phyloP scores from a whole-genome alignment of 1,284 basidiomycete genomes.

The Apiotrichum porosum region DNA sequence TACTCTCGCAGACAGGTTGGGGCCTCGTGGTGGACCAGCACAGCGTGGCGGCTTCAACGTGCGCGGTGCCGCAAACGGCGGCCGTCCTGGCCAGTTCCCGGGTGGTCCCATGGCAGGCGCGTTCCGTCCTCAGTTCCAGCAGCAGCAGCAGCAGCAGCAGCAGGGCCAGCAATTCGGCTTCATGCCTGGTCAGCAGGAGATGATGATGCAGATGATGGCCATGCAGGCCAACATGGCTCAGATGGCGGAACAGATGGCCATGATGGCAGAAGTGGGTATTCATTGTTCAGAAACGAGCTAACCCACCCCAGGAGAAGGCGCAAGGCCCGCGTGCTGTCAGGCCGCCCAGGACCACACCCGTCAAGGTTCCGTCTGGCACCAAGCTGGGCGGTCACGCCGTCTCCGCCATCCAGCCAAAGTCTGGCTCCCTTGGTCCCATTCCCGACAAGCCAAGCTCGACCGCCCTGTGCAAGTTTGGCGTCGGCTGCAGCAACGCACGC shows the following conservation, averaged over 20 bases:
- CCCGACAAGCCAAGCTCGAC: slow-evolving; percentile 49
- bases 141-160: slow-evolving; percentile 2
- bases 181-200: slow-evolving; percentile 42
- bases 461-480: slow-evolving; percentile 75
- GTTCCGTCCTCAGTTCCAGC: slow-evolving; percentile 14
- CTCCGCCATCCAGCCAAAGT: slow-evolving; percentile 27
- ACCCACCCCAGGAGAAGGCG: slow-evolving; percentile 10
- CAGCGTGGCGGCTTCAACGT: slow-evolving; percentile 20
- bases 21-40: slow-evolving; percentile 14
- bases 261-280: slow-evolving; percentile 38
- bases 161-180: slow-evolving; percentile 7
- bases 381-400: slow-evolving; percentile 35
- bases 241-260: slow-evolving; percentile 48
- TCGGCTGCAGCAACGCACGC: slow-evolving; percentile 79
- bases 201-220: slow-evolving; percentile 51
- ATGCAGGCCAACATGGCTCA: slow-evolving; percentile 50
- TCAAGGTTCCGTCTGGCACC: slow-evolving; percentile 33
- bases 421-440: slow-evolving; percentile 30
- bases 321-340: slow-evolving; percentile 9
- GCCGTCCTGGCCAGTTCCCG: not conserved
- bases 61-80: slow-evolving; percentile 15
- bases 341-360: slow-evolving; percentile 12
- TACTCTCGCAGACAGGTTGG: slow-evolving; percentile 18
- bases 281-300: too few species aligned
- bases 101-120: not conserved